Base-by-base conservation (phyloP, 1,284 basidiomycete genomes). In the Ceratobasidium sp. region DNA sequence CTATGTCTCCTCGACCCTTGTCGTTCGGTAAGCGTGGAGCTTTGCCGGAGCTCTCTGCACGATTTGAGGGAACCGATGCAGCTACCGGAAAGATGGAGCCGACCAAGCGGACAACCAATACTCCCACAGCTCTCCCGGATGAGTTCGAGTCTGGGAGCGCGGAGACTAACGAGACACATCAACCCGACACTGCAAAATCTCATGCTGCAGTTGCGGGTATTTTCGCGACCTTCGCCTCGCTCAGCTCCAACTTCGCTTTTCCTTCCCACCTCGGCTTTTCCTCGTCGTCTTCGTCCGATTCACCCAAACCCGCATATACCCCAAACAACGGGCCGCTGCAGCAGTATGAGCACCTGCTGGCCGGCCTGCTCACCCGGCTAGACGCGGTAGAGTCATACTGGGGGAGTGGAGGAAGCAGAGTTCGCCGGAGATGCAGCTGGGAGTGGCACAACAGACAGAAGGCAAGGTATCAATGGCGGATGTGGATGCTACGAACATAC, bases 331-430 rank as follows among this genome's bases (percentile, higher is more conserved):
- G 89, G 18, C 86, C 89, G 0, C 84, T 92, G 35, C 88, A 90
- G 66, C 88, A 86, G 71, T 90, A 90, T 82, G 89, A 90, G 78
- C 87, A 92, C 79, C 86, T 87, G 27, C 86, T 94, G 71, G 88
- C 89, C 71, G 88, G 88, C 71, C 83, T 94, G 14, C 85, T 94
- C 44, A 87, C 90, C 59, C 86, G 87, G 77, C 87, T 94, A 4
- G 93, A 95, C 80, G 89, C 87, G 0, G 88, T 94, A 4, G 89
- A 92, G 27, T 30, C 27, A 30, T 30, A 30, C 27, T 30, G 27
- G 27, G 27, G 27, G 27, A 30, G 27, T 30, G 27, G 27, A 30
- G 27, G 27, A 30, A 30, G 27, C 27, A 30, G 27, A 30, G 27
- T 30, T 30, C 27, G 27, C 27, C 27, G 27, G 27, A 30, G 27